Percentiles rank a stretch among this genome's conserved stretches.
Evolutionary conservation across 1,284 basidiomycete genomes (phyloP).

Genomic region (Phenoliferia sp.): DNA sequence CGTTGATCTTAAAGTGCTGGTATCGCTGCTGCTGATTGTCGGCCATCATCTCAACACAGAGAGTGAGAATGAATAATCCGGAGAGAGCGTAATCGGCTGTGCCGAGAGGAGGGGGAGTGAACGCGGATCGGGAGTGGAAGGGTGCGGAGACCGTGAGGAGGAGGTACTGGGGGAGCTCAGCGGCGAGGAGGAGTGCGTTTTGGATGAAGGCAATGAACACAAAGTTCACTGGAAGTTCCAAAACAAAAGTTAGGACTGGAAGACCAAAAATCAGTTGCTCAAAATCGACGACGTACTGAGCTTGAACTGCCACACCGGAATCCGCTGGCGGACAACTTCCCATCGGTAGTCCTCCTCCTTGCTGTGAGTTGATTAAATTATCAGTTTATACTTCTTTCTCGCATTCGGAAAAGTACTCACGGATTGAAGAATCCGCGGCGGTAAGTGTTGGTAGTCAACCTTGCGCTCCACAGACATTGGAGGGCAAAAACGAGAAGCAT

Average conservation of each 20-base stretch:
- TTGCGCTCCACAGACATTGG: conserved; percentile 43
- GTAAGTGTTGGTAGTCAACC: conserved; percentile 77
- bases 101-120: conserved; percentile 47
- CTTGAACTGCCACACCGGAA: conserved; percentile 69
- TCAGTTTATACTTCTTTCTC: not conserved
- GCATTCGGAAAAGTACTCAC: conserved; percentile 18
- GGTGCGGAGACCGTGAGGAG: conserved; percentile 54
- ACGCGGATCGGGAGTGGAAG: conserved; percentile 18
- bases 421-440: conserved; percentile 72
- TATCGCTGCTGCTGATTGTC: conserved; percentile 89
- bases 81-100: conserved; percentile 64
- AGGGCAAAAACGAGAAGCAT: conserved; percentile 42
- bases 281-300: conserved; percentile 40
- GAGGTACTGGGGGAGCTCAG: conserved; percentile 39
- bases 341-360: conserved; percentile 89
- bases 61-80: conserved; percentile 54
- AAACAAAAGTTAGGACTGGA: not conserved
- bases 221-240: conserved; percentile 53
- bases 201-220: conserved; percentile 73
- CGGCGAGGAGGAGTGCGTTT: conserved; percentile 67
- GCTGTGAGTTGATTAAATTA: conserved; percentile 36
- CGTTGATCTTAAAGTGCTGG: conserved; percentile 64
- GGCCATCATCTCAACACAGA: conserved; percentile 68
- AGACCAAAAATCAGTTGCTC: not conserved
- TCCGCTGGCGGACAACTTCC: conserved; percentile 63